Base-by-base conservation (phyloP, 2,329 filamentous ascomycete genomes). In the Karstenula rhodostoma region DNA sequence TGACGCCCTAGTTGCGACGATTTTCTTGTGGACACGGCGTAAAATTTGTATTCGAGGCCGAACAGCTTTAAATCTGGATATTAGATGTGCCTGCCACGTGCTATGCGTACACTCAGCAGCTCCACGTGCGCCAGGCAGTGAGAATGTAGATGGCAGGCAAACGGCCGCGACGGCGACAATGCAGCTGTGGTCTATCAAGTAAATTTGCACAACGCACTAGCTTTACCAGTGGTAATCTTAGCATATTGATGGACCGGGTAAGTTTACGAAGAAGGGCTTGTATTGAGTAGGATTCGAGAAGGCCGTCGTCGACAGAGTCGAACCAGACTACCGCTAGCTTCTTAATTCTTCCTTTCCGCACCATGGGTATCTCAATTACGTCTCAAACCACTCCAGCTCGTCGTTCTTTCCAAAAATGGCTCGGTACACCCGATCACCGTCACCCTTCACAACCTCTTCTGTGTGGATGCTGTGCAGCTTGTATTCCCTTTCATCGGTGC, bases 391-490 rank as follows among this genome's bases (percentile, higher is more conserved):
- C 57, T 75, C 71, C 43, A 77, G 57, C 54, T 44, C 59, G 62
- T 77, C 74, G 8, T 68, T 60, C 55, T 69, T 70, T 10, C 59
- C 64, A 43, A 77, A 76, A n/a, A 77, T 68, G 1, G 74, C 74
- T 29, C 73, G 60, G 32, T 72, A 77, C 1, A 73, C 71, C 35
- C 66, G 63, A 27, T 75, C 73, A 0, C 70, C 72, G 58, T 73
- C 69, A 8, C 63, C 63, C 56, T 71, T 74, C 9, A 75, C 52
- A 1, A 70, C 63, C 53, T 76, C 74, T 59, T 76, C 73, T 0
- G 74, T 76, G 48, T 77, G 73, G 29, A 77, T 76, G 61, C 72
- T 73, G 33, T 77, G 74, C 19, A 77, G 44, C 57, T 68, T 74
- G 46, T 73, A 72, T 40, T 73, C 72, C 47, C 73, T 64, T 51